Conservation (phyloP, 305 asterid genomes). For the Coffea humblotiana region DNA sequence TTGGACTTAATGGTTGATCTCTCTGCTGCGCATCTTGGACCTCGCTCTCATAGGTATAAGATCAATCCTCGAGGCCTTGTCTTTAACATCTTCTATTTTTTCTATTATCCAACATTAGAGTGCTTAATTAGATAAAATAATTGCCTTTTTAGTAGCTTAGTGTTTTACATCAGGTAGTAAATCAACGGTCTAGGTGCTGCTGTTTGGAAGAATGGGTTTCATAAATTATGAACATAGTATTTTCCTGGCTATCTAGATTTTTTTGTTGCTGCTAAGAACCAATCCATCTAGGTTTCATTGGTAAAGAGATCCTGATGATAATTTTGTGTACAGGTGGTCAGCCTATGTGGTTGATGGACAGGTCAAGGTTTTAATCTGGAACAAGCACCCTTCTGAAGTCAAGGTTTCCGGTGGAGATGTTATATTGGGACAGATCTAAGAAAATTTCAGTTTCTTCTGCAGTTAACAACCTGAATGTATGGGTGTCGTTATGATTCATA, state of each 20-base stretch:
- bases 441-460: background rate
- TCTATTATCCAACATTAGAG: background rate
- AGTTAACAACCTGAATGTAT: slow-evolving; percentile 12
- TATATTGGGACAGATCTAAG: slow-evolving; percentile 67
- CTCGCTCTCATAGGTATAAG: slow-evolving; percentile 73
- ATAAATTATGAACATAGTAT: too few relatives aligned
- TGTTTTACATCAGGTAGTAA: background rate
- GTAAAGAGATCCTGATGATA: background rate
- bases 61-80: background rate
- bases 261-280: background rate
- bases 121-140: background rate
- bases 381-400: slow-evolving; percentile 76
- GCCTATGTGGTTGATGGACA: slow-evolving; percentile 84
- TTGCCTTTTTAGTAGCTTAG: background rate
- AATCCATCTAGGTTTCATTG: background rate
- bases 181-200: background rate
- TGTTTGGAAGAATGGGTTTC: background rate
- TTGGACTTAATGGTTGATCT: slow-evolving; percentile 73
- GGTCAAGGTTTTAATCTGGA: slow-evolving; percentile 78
- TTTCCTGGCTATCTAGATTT: background rate
- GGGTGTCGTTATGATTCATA: background rate
- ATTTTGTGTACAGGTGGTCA: slow-evolving; percentile 66
- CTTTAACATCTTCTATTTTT: background rate
- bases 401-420: slow-evolving; percentile 89
- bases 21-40: slow-evolving; percentile 82